Evolutionary conservation across 2,329 filamentous ascomycete genomes (phyloP).

Genomic region (Paracorniculantispora psalliotae): DNA sequence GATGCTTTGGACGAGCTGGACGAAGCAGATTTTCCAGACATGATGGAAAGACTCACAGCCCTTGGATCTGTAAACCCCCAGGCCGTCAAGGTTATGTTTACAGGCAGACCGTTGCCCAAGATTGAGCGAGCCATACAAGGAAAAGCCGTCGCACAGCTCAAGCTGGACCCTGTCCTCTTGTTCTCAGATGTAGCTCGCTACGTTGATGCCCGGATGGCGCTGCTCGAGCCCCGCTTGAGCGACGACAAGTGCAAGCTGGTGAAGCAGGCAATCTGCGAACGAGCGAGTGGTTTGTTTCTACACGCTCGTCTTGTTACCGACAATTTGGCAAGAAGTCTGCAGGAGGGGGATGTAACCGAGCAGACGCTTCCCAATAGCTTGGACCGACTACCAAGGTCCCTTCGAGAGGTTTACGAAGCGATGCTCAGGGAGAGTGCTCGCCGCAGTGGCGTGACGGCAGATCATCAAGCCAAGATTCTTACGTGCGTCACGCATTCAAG

Average conservation of each 20-base stretch:
- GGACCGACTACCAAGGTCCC: conserved; percentile 9
- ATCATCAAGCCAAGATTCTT: conserved; percentile 32
- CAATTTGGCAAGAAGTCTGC: conserved; percentile 6
- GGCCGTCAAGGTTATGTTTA: conserved; percentile 7
- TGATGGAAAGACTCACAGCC: neutral
- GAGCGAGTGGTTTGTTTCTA: conserved; percentile 10
- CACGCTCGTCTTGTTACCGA: conserved; percentile 11
- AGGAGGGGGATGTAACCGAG: conserved; percentile 1
- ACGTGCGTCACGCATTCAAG: conserved; percentile 35
- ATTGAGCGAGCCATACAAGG: conserved; percentile 2
- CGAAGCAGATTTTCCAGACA: conserved; percentile 7
- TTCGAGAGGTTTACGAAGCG: conserved; percentile 15
- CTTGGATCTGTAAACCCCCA: neutral
- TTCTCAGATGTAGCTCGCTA: conserved; percentile 10
- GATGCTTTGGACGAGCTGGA: conserved; percentile 15
- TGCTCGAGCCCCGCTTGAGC: neutral
- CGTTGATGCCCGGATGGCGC: conserved; percentile 5
- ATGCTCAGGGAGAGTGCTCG: conserved; percentile 24
- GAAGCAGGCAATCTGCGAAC: neutral
- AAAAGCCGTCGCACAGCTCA: neutral
- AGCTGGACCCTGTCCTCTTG: conserved; percentile 7
- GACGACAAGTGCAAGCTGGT: neutral
- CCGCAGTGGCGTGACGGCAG: conserved; percentile 18
- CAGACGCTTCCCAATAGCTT: conserved; percentile 14
- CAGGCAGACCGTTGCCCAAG: conserved; percentile 12